Evolutionary conservation across 768 basidiomycete species (phyloP), one percentile per base, ranked within the genome.

Genomic region (Calvatia gigantea): DNA sequence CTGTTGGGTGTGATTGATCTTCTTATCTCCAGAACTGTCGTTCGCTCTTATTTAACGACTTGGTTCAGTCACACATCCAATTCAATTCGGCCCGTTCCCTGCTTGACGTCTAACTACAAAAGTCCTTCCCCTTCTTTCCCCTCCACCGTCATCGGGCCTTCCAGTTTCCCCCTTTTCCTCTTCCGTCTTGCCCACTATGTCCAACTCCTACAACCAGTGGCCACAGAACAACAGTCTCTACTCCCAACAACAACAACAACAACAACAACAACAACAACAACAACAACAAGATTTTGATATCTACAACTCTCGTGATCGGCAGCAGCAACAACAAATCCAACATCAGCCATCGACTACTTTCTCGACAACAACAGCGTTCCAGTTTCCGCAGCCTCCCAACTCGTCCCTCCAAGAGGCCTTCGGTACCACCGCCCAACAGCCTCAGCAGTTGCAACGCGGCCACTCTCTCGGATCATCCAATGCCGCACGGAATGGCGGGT

Each of bases 251-350:
- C n/a, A n/a, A n/a, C n/a, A n/a, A n/a, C n/a, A n/a, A n/a, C n/a
- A n/a, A n/a, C n/a, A n/a, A n/a, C n/a, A n/a, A n/a, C n/a, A n/a
- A n/a, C n/a, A n/a, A n/a, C n/a, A n/a, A n/a, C n/a, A n/a, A n/a
- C n/a, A n/a, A n/a, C n/a, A n/a, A n/a, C 68, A 68, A n/a, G 71
- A 74, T n/a, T 72, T 64, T 48, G 61, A 64, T 35, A 53, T 54
- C 56, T 57, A 56, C 35, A 15, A 53, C 60, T n/a, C 62, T 57
- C 9, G 62, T 37, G 56, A 51, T 25, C 65, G 60, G 28, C 66
- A 63, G 17, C 62, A 59, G 17, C 57, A 61, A 27, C 61, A 63
- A n/a, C 61, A 57, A 2, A 57, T 55, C n/a, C 59, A 58, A 28
- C 52, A 62, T 39, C 61, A 61, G 39, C 47, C 51, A 28, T 39